A percentile compares a stretch with the other conserved stretches of the same genome.
Evolutionary conservation across 768 basidiomycete species (phyloP).

Genomic region (Tulasnella sp.): DNA sequence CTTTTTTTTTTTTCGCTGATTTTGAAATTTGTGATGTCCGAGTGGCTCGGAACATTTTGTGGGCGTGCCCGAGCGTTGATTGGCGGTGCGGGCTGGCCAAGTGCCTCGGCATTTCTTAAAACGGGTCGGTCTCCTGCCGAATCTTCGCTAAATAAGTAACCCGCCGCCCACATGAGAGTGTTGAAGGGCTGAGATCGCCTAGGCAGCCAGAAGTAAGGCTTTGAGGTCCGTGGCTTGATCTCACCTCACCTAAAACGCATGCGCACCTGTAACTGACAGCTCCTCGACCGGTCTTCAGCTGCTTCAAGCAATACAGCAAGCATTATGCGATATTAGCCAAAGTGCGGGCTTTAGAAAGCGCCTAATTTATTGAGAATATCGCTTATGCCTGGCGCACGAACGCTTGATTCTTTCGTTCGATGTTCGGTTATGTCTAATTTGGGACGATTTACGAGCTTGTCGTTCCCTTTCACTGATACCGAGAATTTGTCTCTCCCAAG

Average conservation of each 20-base stretch:
- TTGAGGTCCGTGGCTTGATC: conserved; percentile 48
- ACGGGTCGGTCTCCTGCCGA: too few relatives aligned
- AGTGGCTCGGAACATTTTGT: not conserved
- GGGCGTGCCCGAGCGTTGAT: not conserved
- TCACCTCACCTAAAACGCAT: not conserved
- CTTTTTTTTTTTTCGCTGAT: too few relatives aligned
- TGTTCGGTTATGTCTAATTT: not conserved
- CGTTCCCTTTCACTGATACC: not conserved
- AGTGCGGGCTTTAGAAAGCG: not conserved
- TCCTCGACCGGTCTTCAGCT: conserved; percentile 36
- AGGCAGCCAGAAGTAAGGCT: conserved; percentile 29
- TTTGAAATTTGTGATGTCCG: not conserved
- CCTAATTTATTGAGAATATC: not conserved
- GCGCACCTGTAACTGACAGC: not conserved
- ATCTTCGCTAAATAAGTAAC: too few relatives aligned
- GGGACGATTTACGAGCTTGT: not conserved
- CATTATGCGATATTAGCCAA: conserved; percentile 25
- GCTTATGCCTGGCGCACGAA: not conserved
- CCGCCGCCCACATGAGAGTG: not conserved
- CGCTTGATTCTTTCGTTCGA: not conserved
- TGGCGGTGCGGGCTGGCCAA: not conserved
- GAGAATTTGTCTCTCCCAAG: not conserved
- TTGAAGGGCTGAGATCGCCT: not conserved
- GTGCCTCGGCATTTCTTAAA: not conserved
- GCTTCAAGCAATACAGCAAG: conserved; percentile 60